Evolutionary conservation across 768 basidiomycete species (phyloP).

Genomic region (Pleurotus tuoliensis): DNA sequence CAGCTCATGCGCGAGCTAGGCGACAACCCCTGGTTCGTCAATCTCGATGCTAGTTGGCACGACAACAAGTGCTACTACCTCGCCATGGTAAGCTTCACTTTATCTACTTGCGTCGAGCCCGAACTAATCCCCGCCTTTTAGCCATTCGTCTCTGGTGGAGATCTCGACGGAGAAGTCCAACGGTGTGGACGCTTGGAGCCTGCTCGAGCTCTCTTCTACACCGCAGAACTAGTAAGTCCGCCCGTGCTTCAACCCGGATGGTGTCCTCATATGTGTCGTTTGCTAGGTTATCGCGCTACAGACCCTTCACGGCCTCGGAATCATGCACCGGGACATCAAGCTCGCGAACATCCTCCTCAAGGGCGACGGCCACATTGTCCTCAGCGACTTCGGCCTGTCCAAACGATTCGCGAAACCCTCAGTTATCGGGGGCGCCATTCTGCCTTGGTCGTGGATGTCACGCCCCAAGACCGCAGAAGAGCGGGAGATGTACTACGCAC

Average conservation of each 20-base stretch:
- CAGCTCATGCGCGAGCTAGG: background rate
- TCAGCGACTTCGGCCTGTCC: constrained; percentile 10
- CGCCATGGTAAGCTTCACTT: constrained; percentile 6
- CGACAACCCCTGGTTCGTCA: background rate
- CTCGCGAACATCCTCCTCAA: constrained; percentile 7
- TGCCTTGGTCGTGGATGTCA: background rate
- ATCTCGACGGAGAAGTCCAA: constrained; percentile 4
- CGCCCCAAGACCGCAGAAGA: background rate
- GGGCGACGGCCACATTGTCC: background rate
- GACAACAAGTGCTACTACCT: constrained; percentile 8
- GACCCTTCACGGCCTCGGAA: background rate
- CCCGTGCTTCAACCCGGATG: background rate
- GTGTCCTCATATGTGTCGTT: background rate
- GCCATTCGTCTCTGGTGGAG: constrained; percentile 6
- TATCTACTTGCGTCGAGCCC: background rate
- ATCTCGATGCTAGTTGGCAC: constrained; percentile 8
- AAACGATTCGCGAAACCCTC: background rate
- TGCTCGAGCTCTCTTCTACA: constrained; percentile 1
- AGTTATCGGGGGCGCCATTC: background rate
- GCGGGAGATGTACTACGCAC: constrained; percentile 15
- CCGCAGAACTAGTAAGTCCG: background rate
- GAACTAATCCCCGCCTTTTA: background rate
- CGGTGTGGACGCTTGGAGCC: constrained; percentile 3
- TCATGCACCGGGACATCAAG: constrained; percentile 11
- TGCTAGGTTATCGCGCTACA: constrained; percentile 4